A percentile compares a stretch with the other conserved stretches of the same genome.
Conservation (phyloP, 2,329 filamentous ascomycete species). For the Exophiala aquamarina region DNA sequence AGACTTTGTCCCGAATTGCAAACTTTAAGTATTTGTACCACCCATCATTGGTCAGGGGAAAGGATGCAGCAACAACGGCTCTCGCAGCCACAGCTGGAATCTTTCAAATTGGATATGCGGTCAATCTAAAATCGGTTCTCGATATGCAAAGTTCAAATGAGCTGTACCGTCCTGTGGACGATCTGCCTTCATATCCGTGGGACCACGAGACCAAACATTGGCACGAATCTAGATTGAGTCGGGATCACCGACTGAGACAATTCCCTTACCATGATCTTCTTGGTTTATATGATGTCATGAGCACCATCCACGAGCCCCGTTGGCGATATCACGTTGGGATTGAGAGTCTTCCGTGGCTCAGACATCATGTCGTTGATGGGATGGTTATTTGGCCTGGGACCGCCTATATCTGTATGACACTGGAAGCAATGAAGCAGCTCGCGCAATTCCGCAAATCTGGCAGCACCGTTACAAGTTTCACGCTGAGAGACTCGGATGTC, state of each 20-base stretch:
- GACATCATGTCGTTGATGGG: slow-evolving; percentile 23
- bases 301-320: slow-evolving; percentile 4
- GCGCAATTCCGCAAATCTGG: no score
- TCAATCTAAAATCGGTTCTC: slow-evolving; percentile 2
- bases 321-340: slow-evolving; percentile 25
- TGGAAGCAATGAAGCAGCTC: slow-evolving; percentile 25
- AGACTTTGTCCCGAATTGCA: slow-evolving; percentile 29
- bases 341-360: slow-evolving; percentile 23
- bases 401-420: slow-evolving; percentile 32
- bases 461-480: slow-evolving; percentile 7
- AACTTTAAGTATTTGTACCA: not conserved
- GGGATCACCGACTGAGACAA: slow-evolving; percentile 5
- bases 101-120: slow-evolving; percentile 23
- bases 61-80: not conserved
- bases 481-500: slow-evolving; percentile 11
- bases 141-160: no score
- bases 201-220: slow-evolving; percentile 24
- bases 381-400: slow-evolving; percentile 31
- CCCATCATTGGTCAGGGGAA: slow-evolving; percentile 22
- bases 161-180: not conserved
- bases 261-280: slow-evolving; percentile 22
- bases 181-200: slow-evolving; percentile 23
- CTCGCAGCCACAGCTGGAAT: slow-evolving; percentile 26
- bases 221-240: slow-evolving; percentile 23
- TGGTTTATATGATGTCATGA: slow-evolving; percentile 9